These are phyloP conservation scores for Vanderwaltozyma polyspora DNA, from an alignment of 805 yeast species.

Conservation along the genomic window DNA sequence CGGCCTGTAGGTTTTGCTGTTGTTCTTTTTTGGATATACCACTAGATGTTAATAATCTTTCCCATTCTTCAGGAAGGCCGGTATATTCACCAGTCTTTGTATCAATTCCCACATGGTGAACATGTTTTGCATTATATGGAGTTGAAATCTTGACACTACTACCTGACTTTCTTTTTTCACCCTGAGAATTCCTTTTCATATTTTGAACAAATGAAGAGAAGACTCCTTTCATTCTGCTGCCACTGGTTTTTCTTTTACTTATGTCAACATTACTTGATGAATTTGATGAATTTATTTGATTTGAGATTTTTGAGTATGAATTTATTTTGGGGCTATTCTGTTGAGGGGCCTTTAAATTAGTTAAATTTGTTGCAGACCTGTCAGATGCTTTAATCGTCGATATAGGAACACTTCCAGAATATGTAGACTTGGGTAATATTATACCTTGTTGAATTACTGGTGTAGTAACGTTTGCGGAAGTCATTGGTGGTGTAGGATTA, in stretches of 20 bases:
- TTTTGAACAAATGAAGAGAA: conserved; percentile 36
- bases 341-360: no score
- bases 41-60: conserved; percentile 63
- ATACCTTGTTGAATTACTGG: conserved; percentile 5
- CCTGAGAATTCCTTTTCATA: conserved; percentile 20
- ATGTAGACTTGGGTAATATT: conserved; percentile 1
- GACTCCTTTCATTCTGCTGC: conserved; percentile 43
- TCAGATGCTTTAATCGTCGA: neutral
- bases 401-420: neutral
- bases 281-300: conserved; percentile 14
- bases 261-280: conserved; percentile 4
- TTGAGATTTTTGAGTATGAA: neutral
- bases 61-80: conserved; percentile 92
- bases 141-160: conserved; percentile 55
- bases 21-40: conserved; percentile 86
- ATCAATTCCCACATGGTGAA: conserved; percentile 90
- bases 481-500: conserved; percentile 3
- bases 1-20: conserved; percentile 86
- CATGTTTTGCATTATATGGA: conserved; percentile 83
- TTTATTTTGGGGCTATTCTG: neutral
- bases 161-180: conserved; percentile 28
- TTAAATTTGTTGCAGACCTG: conserved; percentile 1
- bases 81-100: conserved; percentile 74
- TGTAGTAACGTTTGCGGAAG: conserved; percentile 3
- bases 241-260: conserved; percentile 25